These are phyloP conservation scores for Leccinum arenicola DNA, from an alignment of 768 basidiomycete genomes.

Conservation along the genomic window DNA sequence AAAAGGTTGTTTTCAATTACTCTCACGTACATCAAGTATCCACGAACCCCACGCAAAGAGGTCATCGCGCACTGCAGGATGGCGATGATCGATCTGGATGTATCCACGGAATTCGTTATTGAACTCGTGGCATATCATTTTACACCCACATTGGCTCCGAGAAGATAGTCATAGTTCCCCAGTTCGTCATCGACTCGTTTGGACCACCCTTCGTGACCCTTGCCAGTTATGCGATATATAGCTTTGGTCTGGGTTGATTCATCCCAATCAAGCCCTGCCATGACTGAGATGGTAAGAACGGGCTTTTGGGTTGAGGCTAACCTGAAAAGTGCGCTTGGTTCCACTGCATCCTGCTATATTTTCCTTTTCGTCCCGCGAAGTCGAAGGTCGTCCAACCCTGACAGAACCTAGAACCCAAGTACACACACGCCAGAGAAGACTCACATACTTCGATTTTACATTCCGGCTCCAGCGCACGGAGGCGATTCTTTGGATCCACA, in stretches of 20 bases:
- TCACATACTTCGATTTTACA: constrained; percentile 63
- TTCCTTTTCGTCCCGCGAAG: constrained; percentile 71
- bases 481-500: constrained; percentile 66
- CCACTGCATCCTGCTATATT: constrained; percentile 77
- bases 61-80: constrained; percentile 77
- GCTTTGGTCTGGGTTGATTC: constrained; percentile 55
- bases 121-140: neutral
- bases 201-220: constrained; percentile 79
- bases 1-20: neutral
- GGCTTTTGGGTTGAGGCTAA: constrained; percentile 23
- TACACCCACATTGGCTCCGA: constrained; percentile 63
- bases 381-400: constrained; percentile 88
- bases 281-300: neutral
- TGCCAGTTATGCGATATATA: constrained; percentile 71
- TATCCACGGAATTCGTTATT: constrained; percentile 11
- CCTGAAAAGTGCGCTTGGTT: constrained; percentile 79
- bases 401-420: constrained; percentile 2
- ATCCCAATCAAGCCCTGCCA: constrained; percentile 81
- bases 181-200: constrained; percentile 73
- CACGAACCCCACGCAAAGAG: constrained; percentile 75
- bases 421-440: neutral
- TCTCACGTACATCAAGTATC: constrained; percentile 53
- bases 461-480: constrained; percentile 53
- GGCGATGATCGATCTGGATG: constrained; percentile 74
- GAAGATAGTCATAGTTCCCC: constrained; percentile 86